phyloP scores from a whole-genome alignment of 1,284 basidiomycete genomes.

The Salmacisia buchloeana region DNA sequence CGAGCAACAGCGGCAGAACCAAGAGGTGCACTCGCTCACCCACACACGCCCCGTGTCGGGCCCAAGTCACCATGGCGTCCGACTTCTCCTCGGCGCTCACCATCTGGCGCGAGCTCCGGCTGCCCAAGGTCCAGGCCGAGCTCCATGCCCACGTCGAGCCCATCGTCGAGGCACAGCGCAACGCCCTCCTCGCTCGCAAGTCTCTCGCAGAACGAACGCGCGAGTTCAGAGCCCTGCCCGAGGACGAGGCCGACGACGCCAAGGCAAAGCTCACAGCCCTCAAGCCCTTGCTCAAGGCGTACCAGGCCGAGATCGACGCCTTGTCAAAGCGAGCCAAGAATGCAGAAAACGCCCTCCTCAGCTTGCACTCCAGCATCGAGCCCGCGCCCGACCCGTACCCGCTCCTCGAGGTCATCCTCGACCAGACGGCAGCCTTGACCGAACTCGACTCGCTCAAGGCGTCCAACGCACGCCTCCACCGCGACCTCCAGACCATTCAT shows the following conservation, averaged over 20 bases:
- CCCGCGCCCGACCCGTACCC: constrained; percentile 88
- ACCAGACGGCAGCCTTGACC: constrained; percentile 26
- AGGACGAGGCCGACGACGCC: constrained; percentile 26
- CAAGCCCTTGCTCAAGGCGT: constrained; percentile 53
- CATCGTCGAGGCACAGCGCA: constrained; percentile 31
- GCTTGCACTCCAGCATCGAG: constrained; percentile 54
- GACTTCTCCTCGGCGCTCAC: constrained; percentile 34
- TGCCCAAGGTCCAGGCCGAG: constrained; percentile 24
- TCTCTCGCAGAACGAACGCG: constrained; percentile 43
- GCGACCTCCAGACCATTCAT: constrained; percentile 9
- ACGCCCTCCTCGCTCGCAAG: constrained; percentile 37
- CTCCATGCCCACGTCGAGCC: constrained; percentile 22
- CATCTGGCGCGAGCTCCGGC: constrained; percentile 32
- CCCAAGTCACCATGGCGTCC: constrained; percentile 8
- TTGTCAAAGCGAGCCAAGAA: constrained; percentile 84
- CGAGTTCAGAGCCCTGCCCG: constrained; percentile 26
- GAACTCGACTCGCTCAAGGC: constrained; percentile 26
- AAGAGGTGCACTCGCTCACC: too few species aligned
- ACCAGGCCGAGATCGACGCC: constrained; percentile 91
- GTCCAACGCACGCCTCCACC: constrained; percentile 20
- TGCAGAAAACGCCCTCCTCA: constrained; percentile 87
- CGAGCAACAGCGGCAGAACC: too few species aligned
- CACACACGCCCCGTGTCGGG: too few species aligned
- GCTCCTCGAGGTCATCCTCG: constrained; percentile 83
- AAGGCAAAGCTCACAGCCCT: constrained; percentile 33